Evolutionary conservation across 2,329 filamentous ascomycete species (phyloP), one percentile per base, ranked within the genome.

Genomic region (Calonectria leucothoes): DNA sequence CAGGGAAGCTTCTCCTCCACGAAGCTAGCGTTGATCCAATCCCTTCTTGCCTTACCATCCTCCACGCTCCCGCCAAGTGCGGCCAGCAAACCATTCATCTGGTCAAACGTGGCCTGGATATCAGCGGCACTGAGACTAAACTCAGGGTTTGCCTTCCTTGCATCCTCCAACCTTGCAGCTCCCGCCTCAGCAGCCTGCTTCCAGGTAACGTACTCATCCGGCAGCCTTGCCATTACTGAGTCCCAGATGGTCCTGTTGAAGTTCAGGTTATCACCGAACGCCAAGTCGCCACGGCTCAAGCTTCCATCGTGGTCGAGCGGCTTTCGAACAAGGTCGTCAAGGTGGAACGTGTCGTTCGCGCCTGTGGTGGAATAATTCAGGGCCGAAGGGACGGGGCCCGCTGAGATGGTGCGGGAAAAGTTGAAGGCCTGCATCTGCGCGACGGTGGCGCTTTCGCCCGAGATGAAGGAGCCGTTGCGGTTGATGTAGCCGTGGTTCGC

Each of bases 241-340:
- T 59, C 33, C 55, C 55, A 59, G 33, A 59, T 59, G 55, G 55
- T 59, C 23, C 55, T 39, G 55, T 59, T 59, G 55, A 59, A 59
- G 55, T 20, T 1, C 55, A 59, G 14, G 55, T 59, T 59, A 7
- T 59, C 55, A 33, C 55, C 55, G 14, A 59, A 27, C 33, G 55
- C 55, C 55, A 59, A 27, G 6, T 59, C 55, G 3, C 55, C 55
- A 0, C 55, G 55, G 55, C 55, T 59, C 55, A 59, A 59, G 33
- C 55, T 59, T 14, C 55, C 55, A 25, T 59, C 55, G 55, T 59
- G 55, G n/a, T 59, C 55, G 55, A 59, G 55, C 14, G 55, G 55
- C 33, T 59, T 59, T 33, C 27, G 3, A n/a, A 59, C 55, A 39
- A 59, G 55, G 33, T 59, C 55, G 33, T 39, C 33, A 11, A 59